Evolutionary conservation across 805 yeast species (phyloP).

Genomic region (Metschnikowia hibisci): DNA sequence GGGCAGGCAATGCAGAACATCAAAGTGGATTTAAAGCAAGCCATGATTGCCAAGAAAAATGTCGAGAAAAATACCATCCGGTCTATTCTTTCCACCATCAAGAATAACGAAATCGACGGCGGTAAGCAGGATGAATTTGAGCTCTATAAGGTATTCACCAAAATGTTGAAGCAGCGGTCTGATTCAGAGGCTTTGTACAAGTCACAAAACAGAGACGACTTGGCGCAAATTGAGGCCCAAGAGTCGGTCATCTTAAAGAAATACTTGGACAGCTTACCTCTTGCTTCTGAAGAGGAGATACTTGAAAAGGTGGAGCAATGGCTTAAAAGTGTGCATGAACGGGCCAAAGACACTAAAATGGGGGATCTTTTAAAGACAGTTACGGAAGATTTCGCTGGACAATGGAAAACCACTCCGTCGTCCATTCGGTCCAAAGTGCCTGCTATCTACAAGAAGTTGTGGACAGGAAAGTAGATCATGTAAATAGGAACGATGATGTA

Average conservation of each 20-base stretch:
- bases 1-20: conserved; percentile 19
- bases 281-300: conserved; percentile 44
- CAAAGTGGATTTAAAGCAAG: conserved; percentile 23
- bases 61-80: conserved; percentile 41
- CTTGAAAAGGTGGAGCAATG: conserved; percentile 26
- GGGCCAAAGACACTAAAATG: conserved; percentile 5
- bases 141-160: conserved; percentile 21
- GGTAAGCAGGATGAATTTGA: conserved; percentile 22
- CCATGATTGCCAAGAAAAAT: conserved; percentile 23
- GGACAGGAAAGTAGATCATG: conserved; percentile 7
- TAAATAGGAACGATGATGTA: background rate
- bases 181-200: conserved; percentile 48
- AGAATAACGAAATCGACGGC: conserved; percentile 34
- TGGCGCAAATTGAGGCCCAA: conserved; percentile 48
- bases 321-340: conserved; percentile 12
- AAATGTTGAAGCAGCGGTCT: conserved; percentile 45
- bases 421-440: conserved; percentile 20
- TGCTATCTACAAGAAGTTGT: conserved; percentile 17
- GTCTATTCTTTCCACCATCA: conserved; percentile 38
- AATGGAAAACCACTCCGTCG: conserved; percentile 20
- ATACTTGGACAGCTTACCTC: conserved; percentile 41
- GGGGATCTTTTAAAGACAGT: conserved; percentile 12
- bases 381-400: conserved; percentile 17
- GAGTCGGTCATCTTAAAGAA: conserved; percentile 43
- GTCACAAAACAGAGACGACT: conserved; percentile 45